These are phyloP conservation scores for Acanthamoeba quina DNA, from an alignment of 208 protist genomes.

Conservation along the genomic window DNA sequence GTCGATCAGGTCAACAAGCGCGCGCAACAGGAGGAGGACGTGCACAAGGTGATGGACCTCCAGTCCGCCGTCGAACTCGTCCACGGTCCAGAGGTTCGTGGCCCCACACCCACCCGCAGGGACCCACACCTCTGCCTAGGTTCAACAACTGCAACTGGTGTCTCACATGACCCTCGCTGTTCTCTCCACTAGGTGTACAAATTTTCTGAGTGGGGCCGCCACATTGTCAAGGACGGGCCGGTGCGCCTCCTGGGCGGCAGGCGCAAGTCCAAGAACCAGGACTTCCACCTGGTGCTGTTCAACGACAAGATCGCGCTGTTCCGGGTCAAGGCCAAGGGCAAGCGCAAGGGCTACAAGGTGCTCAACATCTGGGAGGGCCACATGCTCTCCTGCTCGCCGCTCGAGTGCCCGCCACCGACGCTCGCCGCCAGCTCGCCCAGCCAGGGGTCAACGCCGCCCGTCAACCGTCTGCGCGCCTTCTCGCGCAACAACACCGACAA, in stretches of 20 bases:
- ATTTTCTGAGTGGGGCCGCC: slow-evolving; percentile 30
- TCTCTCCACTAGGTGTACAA: not conserved
- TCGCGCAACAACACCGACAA: not conserved
- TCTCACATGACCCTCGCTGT: not conserved
- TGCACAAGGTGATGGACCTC: slow-evolving; percentile 40
- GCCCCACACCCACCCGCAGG: too few relatives aligned
- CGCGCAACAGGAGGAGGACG: slow-evolving; percentile 37
- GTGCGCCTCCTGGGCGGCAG: not conserved
- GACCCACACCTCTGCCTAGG: not conserved
- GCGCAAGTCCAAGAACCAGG: not conserved
- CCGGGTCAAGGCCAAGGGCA: slow-evolving; percentile 46
- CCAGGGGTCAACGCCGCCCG: not conserved
- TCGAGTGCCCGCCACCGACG: not conserved
- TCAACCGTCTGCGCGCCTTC: not conserved
- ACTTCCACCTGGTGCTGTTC: slow-evolving; percentile 24
- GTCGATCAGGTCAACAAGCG: slow-evolving; percentile 72
- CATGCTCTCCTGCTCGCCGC: not conserved
- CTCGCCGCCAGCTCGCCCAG: not conserved
- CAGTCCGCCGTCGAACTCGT: slow-evolving; percentile 3
- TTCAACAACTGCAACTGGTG: too few relatives aligned
- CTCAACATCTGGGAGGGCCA: not conserved
- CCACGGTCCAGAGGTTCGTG: slow-evolving; percentile 1
- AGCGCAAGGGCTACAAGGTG: slow-evolving; percentile 8
- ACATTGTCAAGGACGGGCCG: slow-evolving; percentile 16
- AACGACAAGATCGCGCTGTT: slow-evolving; percentile 45